Conservation (phyloP, 1,284 basidiomycete species). For the Apiotrichum siamense region DNA sequence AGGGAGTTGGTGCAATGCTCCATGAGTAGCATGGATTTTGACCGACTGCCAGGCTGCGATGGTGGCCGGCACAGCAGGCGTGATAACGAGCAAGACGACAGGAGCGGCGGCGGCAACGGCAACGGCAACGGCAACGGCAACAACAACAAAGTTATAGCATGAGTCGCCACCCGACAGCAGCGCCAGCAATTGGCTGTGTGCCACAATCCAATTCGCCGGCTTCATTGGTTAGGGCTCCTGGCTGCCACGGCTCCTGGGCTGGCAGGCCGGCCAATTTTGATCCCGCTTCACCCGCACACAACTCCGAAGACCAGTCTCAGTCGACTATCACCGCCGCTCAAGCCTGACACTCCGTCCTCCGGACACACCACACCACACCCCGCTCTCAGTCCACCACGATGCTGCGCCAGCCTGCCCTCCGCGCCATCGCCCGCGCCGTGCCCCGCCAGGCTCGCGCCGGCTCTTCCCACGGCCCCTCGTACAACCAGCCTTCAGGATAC, state of each 20-base stretch:
- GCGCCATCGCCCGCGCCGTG: slow-evolving; percentile 4
- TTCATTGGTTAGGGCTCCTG: background rate
- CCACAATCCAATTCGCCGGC: slow-evolving; percentile 9
- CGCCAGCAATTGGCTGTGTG: background rate
- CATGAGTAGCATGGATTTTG: too few species aligned
- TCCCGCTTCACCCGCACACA: too few species aligned
- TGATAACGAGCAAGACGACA: background rate
- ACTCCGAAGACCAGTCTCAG: too few species aligned
- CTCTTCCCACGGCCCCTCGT: slow-evolving; percentile 72
- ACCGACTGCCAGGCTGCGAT: background rate
- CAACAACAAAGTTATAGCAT: background rate
- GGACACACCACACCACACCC: too few species aligned
- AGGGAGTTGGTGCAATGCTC: too few species aligned
- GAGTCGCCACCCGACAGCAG: background rate
- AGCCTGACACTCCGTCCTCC: too few species aligned
- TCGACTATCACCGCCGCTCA: background rate
- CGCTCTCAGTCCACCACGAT: slow-evolving; percentile 8
- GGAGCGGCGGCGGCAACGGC: too few species aligned
- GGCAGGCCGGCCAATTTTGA: background rate
- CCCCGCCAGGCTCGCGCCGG: slow-evolving; percentile 15
- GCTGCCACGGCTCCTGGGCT: background rate
- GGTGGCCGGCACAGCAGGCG: too few species aligned
- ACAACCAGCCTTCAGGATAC: slow-evolving; percentile 80
- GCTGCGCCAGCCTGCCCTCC: slow-evolving; percentile 16
- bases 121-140: too few species aligned